Base-by-base conservation (phyloP, 2,329 filamentous ascomycete genomes). In the Sordariomycetes sp. region DNA sequence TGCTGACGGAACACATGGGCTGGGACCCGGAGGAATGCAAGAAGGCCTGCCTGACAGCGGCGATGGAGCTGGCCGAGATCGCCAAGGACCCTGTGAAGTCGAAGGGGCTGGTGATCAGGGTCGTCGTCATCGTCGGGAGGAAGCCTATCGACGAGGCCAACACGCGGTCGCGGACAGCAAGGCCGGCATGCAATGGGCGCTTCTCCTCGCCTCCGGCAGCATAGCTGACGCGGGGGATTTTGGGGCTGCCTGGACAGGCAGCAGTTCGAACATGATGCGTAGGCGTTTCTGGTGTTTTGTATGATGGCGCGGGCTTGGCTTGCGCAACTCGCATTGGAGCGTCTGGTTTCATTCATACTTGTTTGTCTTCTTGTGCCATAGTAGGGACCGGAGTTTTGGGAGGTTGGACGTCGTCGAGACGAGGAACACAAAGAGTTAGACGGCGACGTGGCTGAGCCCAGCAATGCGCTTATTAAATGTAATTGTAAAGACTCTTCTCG, bases 21-120 rank as follows among this genome's bases (percentile, higher is more conserved):
- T 75, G 70, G 70, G 61, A 66, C 16, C 52, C 66, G 1, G 60
- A 69, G 2, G 54, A 63, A 21, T 70, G 68, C 37, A 63, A 66
- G 30, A 49, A 51, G 19, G 54, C 61, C 17, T 72, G 70, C 45
- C 63, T 68, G 35, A 44, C 56, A 33, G 60, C 66, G 5, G 66
- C 65, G 3, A 50, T 59, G 36, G 68, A 74, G 40, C 51, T 73
- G 45, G 67, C 65, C 38, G 45, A 52, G 14, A 50, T 71, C 17
- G 68, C 70, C 20, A 64, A 66, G 32, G 60, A 69, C 34, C 56
- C 64, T 1, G 53, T 56, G 23, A 59, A 57, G 36, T 55, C 52
- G 6, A 61, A 61, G 34, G 53, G 55, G 0, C 61, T 74, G 26
- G 51, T 61, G 7, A 46, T 70, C 36, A 70, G 67, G 39, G 54